Evolutionary conservation across 192 early-diverging fungal species (phyloP), one percentile per base, ranked within the genome.

Genomic region (Umbelopsis sp.): DNA sequence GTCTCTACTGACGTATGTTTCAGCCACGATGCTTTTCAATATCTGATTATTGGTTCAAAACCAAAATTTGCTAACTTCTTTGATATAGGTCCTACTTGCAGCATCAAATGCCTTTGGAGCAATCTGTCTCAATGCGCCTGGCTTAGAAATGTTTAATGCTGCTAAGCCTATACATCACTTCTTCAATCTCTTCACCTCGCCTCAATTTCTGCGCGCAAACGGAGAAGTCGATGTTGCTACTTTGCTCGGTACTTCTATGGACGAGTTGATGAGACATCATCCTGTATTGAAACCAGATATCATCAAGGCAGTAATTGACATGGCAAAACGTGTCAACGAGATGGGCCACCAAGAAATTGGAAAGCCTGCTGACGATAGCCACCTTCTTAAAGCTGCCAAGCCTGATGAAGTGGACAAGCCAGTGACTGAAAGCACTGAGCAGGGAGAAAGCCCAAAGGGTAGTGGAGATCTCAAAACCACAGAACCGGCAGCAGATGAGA

Each of bases 191-290:
- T 91, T 99, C 64, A 93, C 92, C 0, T 88, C 87, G 13, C 81
- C 85, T 65, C 89, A 93, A 44, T 90, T 93, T 82, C 74, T 96
- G 9, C 86, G 90, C 13, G 81, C 89, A 5, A 85, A 97, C 53
- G 84, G 88, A 70, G 95, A 96, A 44, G 88, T 87, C 20, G 95
- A 98, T 48, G 86, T 93, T 25, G 92, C 95, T 1, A 87, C 91
- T n/a, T 78, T 87, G 3, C 81, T 97, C 35, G 98, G 96, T 33
- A 88, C 86, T 27, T 85, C 90, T 0, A 87, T 99, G 78, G 98
- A 99, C 72, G 98, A 99, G 75, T 85, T 99, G 22, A 91, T 98
- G 71, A 90, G 98, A 16, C 98, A 99, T 78, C 96, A 98, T 69
- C 95, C 98, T 5, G 75, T 81, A 1, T 80, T 97, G 44, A 94